phyloP scores from a whole-genome alignment of 306 rosid genomes.

The Quercus mongolica region DNA sequence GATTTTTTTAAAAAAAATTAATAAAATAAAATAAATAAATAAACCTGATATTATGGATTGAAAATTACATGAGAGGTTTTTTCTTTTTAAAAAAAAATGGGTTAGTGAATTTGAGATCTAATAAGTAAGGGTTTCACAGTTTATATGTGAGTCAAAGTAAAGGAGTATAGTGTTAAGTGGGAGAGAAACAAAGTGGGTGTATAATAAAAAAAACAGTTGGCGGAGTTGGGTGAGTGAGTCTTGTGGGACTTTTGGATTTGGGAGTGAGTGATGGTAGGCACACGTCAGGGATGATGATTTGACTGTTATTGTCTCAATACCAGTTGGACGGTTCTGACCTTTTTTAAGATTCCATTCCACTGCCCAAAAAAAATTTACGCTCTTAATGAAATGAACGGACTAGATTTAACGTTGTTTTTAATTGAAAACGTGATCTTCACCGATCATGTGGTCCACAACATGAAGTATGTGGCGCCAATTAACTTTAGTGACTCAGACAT shows the following conservation, averaged over 20 bases:
- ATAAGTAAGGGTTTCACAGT: neutral
- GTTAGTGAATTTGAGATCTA: neutral
- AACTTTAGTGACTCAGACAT: neutral
- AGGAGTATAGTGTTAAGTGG: neutral
- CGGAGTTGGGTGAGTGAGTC: too few species aligned
- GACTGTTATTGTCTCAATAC: neutral
- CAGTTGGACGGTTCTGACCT: conserved; percentile 14
- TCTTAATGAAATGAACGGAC: neutral
- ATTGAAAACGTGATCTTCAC: neutral
- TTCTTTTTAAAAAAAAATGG: too few species aligned
- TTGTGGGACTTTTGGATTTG: neutral
- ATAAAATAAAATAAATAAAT: neutral
- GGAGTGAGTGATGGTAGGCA: conserved; percentile 17
- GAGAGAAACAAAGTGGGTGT: neutral
- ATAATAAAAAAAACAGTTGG: neutral
- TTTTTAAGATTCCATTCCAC: neutral
- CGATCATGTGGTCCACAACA: neutral
- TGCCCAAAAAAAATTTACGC: neutral
- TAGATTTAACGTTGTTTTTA: neutral
- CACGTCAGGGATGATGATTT: neutral
- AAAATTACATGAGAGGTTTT: neutral
- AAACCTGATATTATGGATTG: neutral
- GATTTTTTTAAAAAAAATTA: neutral
- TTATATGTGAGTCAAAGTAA: neutral
- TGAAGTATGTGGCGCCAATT: neutral